Evolutionary conservation across 495 filamentous ascomycete genomes (phyloP).

Genomic region (Neurospora hispaniola): DNA sequence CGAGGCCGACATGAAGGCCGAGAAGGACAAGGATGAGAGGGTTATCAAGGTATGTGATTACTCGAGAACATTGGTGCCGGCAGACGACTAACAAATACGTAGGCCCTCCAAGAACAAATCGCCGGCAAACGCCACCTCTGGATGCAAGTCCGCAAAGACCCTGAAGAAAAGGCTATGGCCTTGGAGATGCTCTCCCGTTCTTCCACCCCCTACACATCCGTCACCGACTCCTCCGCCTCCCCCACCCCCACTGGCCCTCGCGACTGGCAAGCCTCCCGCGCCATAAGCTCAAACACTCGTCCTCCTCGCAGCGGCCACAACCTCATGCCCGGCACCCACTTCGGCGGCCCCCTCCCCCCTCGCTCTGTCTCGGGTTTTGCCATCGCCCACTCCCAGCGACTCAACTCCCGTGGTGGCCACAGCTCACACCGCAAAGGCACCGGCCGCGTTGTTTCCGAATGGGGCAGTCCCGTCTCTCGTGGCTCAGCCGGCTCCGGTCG

Average conservation of each 20-base stretch:
- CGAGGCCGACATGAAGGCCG: neutral
- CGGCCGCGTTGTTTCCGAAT: neutral
- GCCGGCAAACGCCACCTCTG: conserved; percentile 16
- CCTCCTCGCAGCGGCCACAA: neutral
- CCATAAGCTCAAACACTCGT: neutral
- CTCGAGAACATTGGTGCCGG: neutral
- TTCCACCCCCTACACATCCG: neutral
- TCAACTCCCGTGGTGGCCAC: neutral
- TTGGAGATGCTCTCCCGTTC: conserved; percentile 1
- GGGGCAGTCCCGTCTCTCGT: neutral
- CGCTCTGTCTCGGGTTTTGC: neutral
- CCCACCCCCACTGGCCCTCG: neutral
- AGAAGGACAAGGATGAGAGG: conserved; percentile 4
- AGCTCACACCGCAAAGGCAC: neutral
- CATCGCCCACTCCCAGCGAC: neutral
- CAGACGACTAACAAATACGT: neutral
- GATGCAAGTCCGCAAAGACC: conserved; percentile 13
- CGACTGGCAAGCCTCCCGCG: neutral
- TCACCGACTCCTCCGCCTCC: neutral
- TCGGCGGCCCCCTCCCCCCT: neutral
- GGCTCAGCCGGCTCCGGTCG: neutral
- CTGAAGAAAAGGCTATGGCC: conserved; percentile 6
- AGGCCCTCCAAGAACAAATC: conserved; percentile 12
- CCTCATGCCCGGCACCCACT: neutral
- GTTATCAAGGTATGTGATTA: conserved; percentile 4